phyloP scores from a whole-genome alignment of 2,329 filamentous ascomycete genomes.

The Myriosclerotinia duriaeana region DNA sequence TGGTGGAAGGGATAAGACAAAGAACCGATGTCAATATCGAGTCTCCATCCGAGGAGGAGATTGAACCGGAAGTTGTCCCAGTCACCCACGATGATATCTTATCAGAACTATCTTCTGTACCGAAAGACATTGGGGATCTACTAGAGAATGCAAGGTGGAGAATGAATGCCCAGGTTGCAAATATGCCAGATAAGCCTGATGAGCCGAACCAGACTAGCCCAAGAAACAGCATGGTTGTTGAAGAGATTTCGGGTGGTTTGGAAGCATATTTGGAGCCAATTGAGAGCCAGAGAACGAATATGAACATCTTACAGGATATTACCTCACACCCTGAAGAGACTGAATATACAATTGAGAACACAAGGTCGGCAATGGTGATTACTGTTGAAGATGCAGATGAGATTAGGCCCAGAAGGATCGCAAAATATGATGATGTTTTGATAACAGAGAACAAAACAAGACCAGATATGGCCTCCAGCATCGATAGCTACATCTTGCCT shows the following conservation, averaged over 20 bases:
- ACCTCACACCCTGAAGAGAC: background rate
- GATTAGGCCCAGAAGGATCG: background rate
- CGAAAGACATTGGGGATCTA: background rate
- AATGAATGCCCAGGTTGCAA: background rate
- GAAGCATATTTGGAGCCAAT: too few species aligned
- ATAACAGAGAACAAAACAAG: too few species aligned
- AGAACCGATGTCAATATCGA: background rate
- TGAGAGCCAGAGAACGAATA: background rate
- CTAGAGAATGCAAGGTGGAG: background rate
- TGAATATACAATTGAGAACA: background rate
- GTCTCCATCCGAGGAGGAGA: too few species aligned
- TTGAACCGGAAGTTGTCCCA: background rate
- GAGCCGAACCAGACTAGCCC: too few species aligned
- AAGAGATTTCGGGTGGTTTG: too few species aligned
- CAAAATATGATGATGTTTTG: background rate
- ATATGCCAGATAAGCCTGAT: background rate
- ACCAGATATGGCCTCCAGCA: background rate
- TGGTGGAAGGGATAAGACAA: background rate
- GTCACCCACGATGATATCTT: background rate
- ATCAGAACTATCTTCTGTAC: background rate
- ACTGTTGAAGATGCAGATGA: background rate
- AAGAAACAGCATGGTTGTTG: too few species aligned
- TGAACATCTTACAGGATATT: background rate
- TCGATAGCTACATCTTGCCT: background rate
- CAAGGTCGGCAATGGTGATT: too few species aligned